These are phyloP conservation scores for Metschnikowia chrysomelidarum DNA, from an alignment of 805 yeast species.

Conservation along the genomic window DNA sequence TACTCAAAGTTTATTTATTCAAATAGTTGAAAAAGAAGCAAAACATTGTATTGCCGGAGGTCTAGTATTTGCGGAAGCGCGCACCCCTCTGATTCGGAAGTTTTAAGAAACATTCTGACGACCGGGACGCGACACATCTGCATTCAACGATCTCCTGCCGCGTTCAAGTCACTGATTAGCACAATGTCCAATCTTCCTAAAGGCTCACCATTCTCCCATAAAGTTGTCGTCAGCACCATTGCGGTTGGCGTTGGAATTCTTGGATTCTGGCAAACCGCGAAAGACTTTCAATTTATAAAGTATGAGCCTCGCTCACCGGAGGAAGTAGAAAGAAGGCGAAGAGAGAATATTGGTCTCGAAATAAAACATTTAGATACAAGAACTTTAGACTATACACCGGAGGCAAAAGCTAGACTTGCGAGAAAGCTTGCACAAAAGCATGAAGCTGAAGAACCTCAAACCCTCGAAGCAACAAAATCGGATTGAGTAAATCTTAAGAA, in stretches of 20 bases:
- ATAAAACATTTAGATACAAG: conserved; percentile 33
- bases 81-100: no score
- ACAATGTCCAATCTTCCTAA: conserved; percentile 24
- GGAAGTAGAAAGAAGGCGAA: conserved; percentile 36
- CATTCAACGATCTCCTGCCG: no score
- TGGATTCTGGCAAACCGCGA: conserved; percentile 34
- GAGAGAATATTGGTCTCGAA: conserved; percentile 29
- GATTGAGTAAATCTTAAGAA: no score
- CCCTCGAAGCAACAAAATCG: background rate
- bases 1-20: no score
- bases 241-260: conserved; percentile 36
- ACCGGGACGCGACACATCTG: no score
- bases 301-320: conserved; percentile 38
- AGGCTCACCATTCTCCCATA: conserved; percentile 34
- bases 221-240: conserved; percentile 35
- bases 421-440: conserved; percentile 3
- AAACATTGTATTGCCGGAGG: no score
- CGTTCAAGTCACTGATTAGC: no score
- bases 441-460: conserved; percentile 1
- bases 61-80: no score
- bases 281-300: conserved; percentile 39
- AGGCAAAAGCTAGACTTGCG: conserved; percentile 36
- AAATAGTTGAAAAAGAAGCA: no score
- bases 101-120: no score
- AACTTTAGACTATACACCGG: conserved; percentile 43